Percentiles rank a stretch among this genome's conserved stretches.
Evolutionary conservation across 31 red algal genomes (phyloP).

Genomic region (Porphyra umbilicalis): DNA sequence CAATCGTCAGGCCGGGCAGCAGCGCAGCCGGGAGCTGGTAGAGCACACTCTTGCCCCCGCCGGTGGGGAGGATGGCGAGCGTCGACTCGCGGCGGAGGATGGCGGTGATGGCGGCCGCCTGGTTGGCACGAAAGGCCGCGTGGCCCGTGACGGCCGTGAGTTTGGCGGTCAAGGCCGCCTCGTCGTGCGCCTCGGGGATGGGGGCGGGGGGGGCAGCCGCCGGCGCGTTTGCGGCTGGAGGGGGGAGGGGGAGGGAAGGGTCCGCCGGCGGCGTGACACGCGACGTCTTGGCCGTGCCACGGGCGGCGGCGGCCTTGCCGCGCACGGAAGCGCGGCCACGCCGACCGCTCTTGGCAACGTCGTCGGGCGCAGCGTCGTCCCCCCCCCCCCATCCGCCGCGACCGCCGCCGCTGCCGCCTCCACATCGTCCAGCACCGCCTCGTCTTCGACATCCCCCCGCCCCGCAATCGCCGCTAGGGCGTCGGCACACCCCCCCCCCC

Average conservation of each 20-base stretch:
- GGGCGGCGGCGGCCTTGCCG: not conserved
- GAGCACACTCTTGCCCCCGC: conserved; percentile 40
- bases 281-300: not conserved
- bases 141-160: not conserved
- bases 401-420: not conserved
- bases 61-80: conserved; percentile 27
- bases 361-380: no score
- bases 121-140: conserved; percentile 8
- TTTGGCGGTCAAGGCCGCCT: not conserved
- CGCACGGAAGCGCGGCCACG: not conserved
- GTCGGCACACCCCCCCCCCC: not conserved
- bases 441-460: not conserved
- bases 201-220: not conserved
- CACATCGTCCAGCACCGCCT: not conserved
- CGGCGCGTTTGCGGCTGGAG: not conserved
- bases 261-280: not conserved
- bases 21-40: conserved; percentile 48
- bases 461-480: not conserved
- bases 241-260: not conserved
- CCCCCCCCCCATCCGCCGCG: no score
- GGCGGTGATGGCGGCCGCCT: conserved; percentile 1
- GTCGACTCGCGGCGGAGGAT: conserved; percentile 7
- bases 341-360: no score
- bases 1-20: conserved; percentile 25
- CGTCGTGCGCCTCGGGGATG: not conserved